Evolutionary conservation across 495 filamentous ascomycete species (phyloP).

Genomic region (Penicillium pancosmium): DNA sequence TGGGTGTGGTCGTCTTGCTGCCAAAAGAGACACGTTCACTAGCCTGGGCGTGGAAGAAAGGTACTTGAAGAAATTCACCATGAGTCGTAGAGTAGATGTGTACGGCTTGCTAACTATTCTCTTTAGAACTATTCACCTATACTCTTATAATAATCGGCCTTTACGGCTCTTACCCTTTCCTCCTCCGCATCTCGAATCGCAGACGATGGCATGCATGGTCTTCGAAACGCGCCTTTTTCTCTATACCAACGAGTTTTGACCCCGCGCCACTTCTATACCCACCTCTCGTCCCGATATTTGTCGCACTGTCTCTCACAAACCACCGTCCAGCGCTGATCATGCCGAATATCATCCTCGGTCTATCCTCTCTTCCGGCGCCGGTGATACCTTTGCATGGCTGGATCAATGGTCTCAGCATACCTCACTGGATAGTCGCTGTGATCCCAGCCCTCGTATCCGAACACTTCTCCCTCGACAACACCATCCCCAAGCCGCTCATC

Average conservation of each 20-base stretch:
- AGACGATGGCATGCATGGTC: conserved; percentile 32
- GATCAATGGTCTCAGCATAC: conserved; percentile 56
- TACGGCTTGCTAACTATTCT: conserved; percentile 8
- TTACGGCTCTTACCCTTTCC: conserved; percentile 53
- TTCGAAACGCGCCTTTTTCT: conserved; percentile 41
- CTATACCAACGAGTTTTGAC: conserved; percentile 76
- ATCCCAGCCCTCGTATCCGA: conserved; percentile 60
- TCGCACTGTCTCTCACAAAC: conserved; percentile 74
- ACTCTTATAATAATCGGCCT: conserved; percentile 42
- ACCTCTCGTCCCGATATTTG: conserved; percentile 69
- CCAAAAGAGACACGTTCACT: conserved; percentile 34
- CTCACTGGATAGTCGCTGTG: conserved; percentile 75
- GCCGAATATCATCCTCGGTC: conserved; percentile 77
- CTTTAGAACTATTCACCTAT: conserved; percentile 53
- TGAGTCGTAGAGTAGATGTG: background rate
- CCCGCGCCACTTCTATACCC: conserved; percentile 92
- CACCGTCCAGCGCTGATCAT: conserved; percentile 59
- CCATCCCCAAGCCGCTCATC: conserved; percentile 35
- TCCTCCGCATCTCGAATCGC: conserved; percentile 26
- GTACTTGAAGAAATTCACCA: conserved; percentile 20
- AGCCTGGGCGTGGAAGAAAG: conserved; percentile 48
- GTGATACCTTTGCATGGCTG: conserved; percentile 65
- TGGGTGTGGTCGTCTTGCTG: conserved; percentile 45
- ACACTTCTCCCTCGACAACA: conserved; percentile 37
- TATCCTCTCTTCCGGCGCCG: conserved; percentile 73